A percentile compares a stretch with the other conserved stretches of the same genome.
phyloP scores from a whole-genome alignment of 192 early-diverging fungal species.

The Coemansia interrupta region DNA sequence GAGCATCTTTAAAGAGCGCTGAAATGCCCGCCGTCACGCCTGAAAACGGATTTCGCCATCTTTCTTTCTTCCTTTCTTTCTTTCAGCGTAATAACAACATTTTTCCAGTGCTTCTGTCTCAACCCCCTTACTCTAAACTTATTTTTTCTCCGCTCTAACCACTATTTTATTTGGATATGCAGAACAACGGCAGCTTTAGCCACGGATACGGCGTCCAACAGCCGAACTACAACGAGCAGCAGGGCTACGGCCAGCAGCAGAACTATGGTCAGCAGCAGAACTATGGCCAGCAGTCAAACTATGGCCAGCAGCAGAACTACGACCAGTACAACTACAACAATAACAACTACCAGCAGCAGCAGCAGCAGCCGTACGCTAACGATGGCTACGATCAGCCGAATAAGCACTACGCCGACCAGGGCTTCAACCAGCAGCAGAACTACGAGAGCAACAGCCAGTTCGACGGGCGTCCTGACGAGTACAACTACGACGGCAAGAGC shows the following conservation, averaged over 20 bases:
- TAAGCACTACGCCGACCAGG: background rate
- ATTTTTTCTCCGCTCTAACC: background rate
- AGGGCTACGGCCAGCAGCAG: slow-evolving; percentile 13
- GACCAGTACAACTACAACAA: slow-evolving; percentile 8
- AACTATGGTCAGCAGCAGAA: background rate
- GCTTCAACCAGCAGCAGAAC: slow-evolving; percentile 2
- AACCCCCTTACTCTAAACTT: background rate
- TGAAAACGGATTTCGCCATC: no score
- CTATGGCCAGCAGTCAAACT: slow-evolving; percentile 9
- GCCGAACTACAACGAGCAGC: slow-evolving; percentile 8
- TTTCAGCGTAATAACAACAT: background rate
- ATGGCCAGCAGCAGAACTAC: slow-evolving; percentile 6
- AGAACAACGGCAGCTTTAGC: slow-evolving; percentile 7
- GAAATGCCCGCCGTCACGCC: no score
- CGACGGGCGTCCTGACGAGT: slow-evolving; percentile 12
- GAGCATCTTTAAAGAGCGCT: no score
- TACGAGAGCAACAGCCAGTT: slow-evolving; percentile 11
- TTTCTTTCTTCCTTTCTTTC: background rate
- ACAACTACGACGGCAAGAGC: slow-evolving; percentile 2
- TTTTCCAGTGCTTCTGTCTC: background rate
- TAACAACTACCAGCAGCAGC: slow-evolving; percentile 10
- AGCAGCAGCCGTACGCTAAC: background rate
- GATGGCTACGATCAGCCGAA: background rate
- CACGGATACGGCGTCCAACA: slow-evolving; percentile 16
- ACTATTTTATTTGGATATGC: slow-evolving; percentile 6